These are phyloP conservation scores for Somion occarium DNA, from an alignment of 1,284 basidiomycete species.

Conservation along the genomic window DNA sequence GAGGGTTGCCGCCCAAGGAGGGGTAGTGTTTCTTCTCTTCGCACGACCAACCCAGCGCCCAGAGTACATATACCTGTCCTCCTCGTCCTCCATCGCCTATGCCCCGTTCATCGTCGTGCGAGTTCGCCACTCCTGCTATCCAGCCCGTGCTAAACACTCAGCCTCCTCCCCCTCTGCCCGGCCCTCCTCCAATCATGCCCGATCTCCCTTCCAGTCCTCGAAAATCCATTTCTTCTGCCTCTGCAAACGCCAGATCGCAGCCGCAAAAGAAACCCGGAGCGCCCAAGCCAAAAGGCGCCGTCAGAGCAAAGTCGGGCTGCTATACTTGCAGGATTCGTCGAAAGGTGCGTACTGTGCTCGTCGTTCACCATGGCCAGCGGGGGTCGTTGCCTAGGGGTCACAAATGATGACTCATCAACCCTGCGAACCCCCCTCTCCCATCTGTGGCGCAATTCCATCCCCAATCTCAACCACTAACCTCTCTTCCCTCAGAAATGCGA, in stretches of 20 bases:
- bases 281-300: conserved; percentile 71
- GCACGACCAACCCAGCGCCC: conserved; percentile 27
- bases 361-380: conserved; percentile 13
- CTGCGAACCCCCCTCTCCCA: conserved; percentile 14
- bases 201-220: conserved; percentile 28
- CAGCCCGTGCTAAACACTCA: conserved; percentile 5
- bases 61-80: conserved; percentile 29
- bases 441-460: conserved; percentile 9
- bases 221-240: conserved; percentile 32
- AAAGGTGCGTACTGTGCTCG: conserved; percentile 47
- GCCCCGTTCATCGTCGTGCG: conserved; percentile 16
- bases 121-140: conserved; percentile 19
- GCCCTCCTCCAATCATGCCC: conserved; percentile 23
- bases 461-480: conserved; percentile 10
- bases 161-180: conserved; percentile 7
- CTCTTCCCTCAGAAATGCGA: conserved; percentile 67
- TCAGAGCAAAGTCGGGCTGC: conserved; percentile 78
- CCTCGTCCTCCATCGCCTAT: conserved; percentile 12
- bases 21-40: conserved; percentile 14
- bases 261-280: conserved; percentile 44
- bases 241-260: conserved; percentile 28
- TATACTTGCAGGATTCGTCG: conserved; percentile 81
- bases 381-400: neutral
- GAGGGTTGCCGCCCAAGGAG: conserved; percentile 12
- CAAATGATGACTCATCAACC: conserved; percentile 7